phyloP scores from a whole-genome alignment of 2,329 filamentous ascomycete genomes.

The Beauveria varroae region DNA sequence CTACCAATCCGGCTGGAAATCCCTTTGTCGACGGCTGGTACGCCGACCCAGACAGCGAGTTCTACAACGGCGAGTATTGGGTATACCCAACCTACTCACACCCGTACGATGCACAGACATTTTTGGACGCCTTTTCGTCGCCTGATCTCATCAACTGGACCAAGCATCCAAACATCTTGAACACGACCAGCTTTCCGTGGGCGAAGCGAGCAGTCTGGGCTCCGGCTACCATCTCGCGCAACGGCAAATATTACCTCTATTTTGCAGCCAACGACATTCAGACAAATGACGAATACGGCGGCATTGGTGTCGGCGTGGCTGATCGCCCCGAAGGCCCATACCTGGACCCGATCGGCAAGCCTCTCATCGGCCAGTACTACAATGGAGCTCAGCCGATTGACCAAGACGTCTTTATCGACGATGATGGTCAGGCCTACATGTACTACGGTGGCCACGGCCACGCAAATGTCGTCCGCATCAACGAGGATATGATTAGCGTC shows the following conservation, averaged over 20 bases:
- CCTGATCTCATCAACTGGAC: conserved; percentile 41
- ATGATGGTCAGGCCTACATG: conserved; percentile 34
- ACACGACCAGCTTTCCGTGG: conserved; percentile 27
- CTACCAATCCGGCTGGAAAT: conserved; percentile 36
- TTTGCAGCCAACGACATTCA: conserved; percentile 43
- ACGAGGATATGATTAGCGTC: conserved; percentile 33
- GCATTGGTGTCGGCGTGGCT: conserved; percentile 29
- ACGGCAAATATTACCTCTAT: conserved; percentile 42
- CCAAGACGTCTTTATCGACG: conserved; percentile 33
- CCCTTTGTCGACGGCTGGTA: conserved; percentile 43
- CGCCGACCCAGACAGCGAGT: conserved; percentile 41
- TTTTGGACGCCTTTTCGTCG: conserved; percentile 44
- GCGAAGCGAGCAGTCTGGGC: conserved; percentile 40
- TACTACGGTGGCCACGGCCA: conserved; percentile 32
- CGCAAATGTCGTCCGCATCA: conserved; percentile 34
- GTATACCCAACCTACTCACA: conserved; percentile 40
- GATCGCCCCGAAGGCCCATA: conserved; percentile 29
- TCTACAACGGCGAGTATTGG: conserved; percentile 39
- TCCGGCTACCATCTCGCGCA: conserved; percentile 34
- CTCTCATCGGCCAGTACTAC: conserved; percentile 30
- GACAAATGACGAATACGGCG: conserved; percentile 27
- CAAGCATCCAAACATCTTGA: conserved; percentile 37
- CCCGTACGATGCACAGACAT: conserved; percentile 38
- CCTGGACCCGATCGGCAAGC: conserved; percentile 25
- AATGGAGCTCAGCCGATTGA: conserved; percentile 40